These are phyloP conservation scores for Penicillium soppii DNA, from an alignment of 495 filamentous ascomycete genomes.

Conservation along the genomic window DNA sequence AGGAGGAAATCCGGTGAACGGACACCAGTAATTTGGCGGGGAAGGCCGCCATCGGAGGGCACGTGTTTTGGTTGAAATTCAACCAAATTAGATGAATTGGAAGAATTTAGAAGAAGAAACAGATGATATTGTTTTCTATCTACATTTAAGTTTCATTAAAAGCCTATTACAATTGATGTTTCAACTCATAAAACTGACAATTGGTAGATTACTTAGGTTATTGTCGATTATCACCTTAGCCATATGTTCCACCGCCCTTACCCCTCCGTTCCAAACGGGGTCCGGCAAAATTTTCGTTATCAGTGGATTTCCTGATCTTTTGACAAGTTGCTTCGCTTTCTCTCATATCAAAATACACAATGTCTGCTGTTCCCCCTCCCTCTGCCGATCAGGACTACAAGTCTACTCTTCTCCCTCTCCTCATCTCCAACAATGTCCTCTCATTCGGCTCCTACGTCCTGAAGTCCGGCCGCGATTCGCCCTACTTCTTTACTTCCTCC, in stretches of 20 bases:
- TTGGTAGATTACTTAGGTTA: too few relatives aligned
- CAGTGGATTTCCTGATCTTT: conserved; percentile 2
- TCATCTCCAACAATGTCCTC: conserved; percentile 72
- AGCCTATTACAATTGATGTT: too few relatives aligned
- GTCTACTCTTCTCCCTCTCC: conserved; percentile 66
- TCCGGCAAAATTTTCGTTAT: conserved; percentile 20
- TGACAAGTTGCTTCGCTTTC: conserved; percentile 4
- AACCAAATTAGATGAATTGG: too few relatives aligned
- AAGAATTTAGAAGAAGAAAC: background rate
- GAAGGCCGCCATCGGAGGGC: conserved; percentile 32
- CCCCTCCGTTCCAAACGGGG: conserved; percentile 18
- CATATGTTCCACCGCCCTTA: conserved; percentile 11
- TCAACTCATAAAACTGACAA: too few relatives aligned
- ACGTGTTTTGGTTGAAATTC: conserved; percentile 27
- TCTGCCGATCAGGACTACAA: conserved; percentile 52
- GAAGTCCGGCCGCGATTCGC: conserved; percentile 88
- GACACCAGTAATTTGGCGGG: conserved; percentile 19
- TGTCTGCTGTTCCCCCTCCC: conserved; percentile 26
- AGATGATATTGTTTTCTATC: too few relatives aligned
- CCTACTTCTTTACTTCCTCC: conserved; percentile 98
- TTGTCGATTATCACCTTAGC: too few relatives aligned
- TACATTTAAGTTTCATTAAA: too few relatives aligned
- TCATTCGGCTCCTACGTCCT: conserved; percentile 86
- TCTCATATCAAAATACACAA: conserved; percentile 2
- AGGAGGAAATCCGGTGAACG: conserved; percentile 9